phyloP scores from a whole-genome alignment of 805 yeast species.

The Candida taoyuanica region DNA sequence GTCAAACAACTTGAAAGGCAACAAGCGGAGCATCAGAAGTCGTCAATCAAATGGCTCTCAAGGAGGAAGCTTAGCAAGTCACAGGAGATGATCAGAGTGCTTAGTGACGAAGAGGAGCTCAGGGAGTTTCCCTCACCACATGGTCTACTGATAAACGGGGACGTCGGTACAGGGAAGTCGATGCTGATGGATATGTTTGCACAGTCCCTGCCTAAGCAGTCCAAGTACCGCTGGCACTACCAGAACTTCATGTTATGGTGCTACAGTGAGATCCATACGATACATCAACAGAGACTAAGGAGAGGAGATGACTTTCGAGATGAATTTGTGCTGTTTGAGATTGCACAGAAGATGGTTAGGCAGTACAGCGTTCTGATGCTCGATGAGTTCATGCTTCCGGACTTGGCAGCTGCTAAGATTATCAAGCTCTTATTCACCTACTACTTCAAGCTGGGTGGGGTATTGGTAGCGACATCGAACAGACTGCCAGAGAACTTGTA shows the following conservation, averaged over 20 bases:
- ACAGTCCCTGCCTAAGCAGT: conserved; percentile 52
- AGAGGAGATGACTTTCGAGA: conserved; percentile 40
- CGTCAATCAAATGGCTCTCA: neutral
- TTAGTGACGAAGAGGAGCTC: conserved; percentile 61
- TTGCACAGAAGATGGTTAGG: conserved; percentile 59
- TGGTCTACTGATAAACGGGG: conserved; percentile 60
- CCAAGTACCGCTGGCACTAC: conserved; percentile 69
- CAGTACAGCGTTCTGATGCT: conserved; percentile 55
- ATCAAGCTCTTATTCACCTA: conserved; percentile 60
- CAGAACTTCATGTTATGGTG: conserved; percentile 68
- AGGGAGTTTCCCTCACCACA: conserved; percentile 52
- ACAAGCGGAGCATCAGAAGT: neutral
- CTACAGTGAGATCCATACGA: conserved; percentile 53
- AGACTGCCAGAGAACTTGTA: conserved; percentile 69
- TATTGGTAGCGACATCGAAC: conserved; percentile 68
- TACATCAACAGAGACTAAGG: conserved; percentile 29
- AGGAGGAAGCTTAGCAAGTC: conserved; percentile 4
- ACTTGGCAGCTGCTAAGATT: conserved; percentile 68
- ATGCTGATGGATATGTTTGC: conserved; percentile 74
- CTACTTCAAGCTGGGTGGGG: conserved; percentile 71
- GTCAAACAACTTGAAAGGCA: conserved; percentile 10
- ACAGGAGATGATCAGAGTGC: conserved; percentile 40
- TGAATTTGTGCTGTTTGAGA: conserved; percentile 60
- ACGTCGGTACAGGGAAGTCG: conserved; percentile 72
- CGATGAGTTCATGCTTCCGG: conserved; percentile 77